A percentile compares a stretch with the other conserved stretches of the same genome.
These are phyloP conservation scores for Breviolum minutum DNA, from an alignment of 73 alveolate genomes.

Conservation along the genomic window DNA sequence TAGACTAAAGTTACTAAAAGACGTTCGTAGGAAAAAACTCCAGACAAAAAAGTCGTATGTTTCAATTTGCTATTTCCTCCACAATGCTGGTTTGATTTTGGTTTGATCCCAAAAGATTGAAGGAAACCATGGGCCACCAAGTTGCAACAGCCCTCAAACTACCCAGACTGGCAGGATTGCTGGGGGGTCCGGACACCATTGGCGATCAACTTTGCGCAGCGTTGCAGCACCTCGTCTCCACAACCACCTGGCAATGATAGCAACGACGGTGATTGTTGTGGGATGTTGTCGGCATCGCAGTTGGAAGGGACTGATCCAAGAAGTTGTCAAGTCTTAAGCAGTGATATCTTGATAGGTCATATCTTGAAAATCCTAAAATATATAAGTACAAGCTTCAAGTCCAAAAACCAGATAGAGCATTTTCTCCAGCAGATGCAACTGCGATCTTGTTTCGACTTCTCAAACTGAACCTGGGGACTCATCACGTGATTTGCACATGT, in stretches of 20 bases:
- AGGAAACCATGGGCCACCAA: too few species aligned
- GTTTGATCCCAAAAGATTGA: background rate
- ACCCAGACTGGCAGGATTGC: background rate
- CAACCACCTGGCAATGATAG: background rate
- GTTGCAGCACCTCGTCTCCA: background rate
- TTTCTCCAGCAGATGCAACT: background rate
- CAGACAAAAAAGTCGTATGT: too few species aligned
- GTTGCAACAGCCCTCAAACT: background rate
- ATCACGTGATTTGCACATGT: background rate
- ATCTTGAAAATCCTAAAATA: background rate
- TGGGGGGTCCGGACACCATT: slow-evolving; percentile 6
- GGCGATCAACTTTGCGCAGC: background rate
- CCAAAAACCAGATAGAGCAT: too few species aligned
- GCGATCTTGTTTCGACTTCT: background rate
- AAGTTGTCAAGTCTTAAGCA: background rate
- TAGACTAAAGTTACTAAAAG: too few species aligned
- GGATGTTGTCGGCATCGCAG: too few species aligned
- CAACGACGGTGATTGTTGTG: too few species aligned
- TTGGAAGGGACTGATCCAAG: too few species aligned
- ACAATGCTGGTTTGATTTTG: too few species aligned
- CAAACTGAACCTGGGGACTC: background rate
- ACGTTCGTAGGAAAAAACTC: too few species aligned
- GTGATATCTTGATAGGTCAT: background rate
- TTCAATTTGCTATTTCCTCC: too few species aligned
- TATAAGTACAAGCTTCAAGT: too few species aligned